Evolutionary conservation across 768 basidiomycete genomes (phyloP).

Genomic region (Trametes elegans): DNA sequence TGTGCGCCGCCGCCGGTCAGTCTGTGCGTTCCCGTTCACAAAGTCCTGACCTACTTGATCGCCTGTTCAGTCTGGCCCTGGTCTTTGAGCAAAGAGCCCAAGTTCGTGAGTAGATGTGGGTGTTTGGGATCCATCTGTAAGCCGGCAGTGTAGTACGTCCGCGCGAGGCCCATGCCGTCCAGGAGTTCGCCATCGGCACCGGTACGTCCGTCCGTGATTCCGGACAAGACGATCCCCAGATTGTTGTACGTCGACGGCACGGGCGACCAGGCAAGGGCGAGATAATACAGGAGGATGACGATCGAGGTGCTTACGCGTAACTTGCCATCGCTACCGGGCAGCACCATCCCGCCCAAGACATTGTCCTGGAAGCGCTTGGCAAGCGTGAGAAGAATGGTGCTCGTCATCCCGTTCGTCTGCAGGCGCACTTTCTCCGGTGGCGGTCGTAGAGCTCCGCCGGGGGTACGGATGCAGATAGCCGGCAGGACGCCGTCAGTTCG

Average conservation of each 20-base stretch:
- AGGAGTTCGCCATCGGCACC: slow-evolving; percentile 19
- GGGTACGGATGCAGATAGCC: slow-evolving; percentile 28
- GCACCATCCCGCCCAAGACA: slow-evolving; percentile 22
- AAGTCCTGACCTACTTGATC: slow-evolving; percentile 40
- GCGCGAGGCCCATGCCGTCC: slow-evolving; percentile 37
- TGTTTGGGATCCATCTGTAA: slow-evolving; percentile 43
- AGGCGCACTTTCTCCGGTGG: slow-evolving; percentile 24
- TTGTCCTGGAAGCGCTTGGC: slow-evolving; percentile 45
- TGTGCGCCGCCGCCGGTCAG: no score
- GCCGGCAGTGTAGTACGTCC: slow-evolving; percentile 44
- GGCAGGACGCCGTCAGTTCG: slow-evolving; percentile 34
- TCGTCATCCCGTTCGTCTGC: slow-evolving; percentile 34
- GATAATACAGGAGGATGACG: slow-evolving; percentile 45
- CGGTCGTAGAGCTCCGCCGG: slow-evolving; percentile 5
- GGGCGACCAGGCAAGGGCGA: slow-evolving; percentile 44
- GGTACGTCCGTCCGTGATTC: slow-evolving; percentile 28
- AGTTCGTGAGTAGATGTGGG: slow-evolving; percentile 49
- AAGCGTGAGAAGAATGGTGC: slow-evolving; percentile 43
- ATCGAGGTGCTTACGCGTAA: slow-evolving; percentile 37
- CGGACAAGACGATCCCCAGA: slow-evolving; percentile 46
- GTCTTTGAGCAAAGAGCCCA: slow-evolving; percentile 51
- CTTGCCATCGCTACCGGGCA: slow-evolving; percentile 28
- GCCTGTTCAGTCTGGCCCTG: slow-evolving; percentile 42
- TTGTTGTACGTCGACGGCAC: slow-evolving; percentile 49
- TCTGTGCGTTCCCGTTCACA: no score